These are phyloP conservation scores for Ascochyta viciae-villosae DNA, from an alignment of 2,329 filamentous ascomycete genomes.

Conservation along the genomic window DNA sequence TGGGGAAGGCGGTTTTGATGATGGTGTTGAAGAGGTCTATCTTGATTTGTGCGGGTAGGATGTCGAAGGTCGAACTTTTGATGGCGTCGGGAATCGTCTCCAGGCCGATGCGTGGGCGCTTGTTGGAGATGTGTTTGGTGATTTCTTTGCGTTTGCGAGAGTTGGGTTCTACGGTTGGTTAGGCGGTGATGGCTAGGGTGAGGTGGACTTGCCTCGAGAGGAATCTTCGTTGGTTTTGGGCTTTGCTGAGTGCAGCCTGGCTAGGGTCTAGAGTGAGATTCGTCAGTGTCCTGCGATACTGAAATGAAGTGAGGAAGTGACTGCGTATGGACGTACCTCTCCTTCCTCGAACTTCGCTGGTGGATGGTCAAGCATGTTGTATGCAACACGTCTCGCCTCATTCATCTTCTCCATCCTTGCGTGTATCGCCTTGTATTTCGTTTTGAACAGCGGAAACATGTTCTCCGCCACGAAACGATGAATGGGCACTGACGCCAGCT, in stretches of 20 bases:
- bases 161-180: neutral
- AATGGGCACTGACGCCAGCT: slow-evolving; percentile 29
- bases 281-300: neutral
- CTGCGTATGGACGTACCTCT: slow-evolving; percentile 26
- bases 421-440: slow-evolving; percentile 35
- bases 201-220: slow-evolving; percentile 10
- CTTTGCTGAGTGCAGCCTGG: slow-evolving; percentile 18
- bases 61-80: slow-evolving; percentile 33
- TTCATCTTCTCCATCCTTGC: slow-evolving; percentile 33
- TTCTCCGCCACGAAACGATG: slow-evolving; percentile 31
- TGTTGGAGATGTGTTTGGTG: slow-evolving; percentile 34
- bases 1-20: slow-evolving; percentile 34
- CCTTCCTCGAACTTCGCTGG: slow-evolving; percentile 25
- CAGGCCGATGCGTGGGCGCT: slow-evolving; percentile 31
- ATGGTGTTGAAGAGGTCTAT: slow-evolving; percentile 39
- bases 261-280: slow-evolving; percentile 21
- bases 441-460: slow-evolving; percentile 32
- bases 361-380: slow-evolving; percentile 23
- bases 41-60: slow-evolving; percentile 33
- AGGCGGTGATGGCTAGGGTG: neutral
- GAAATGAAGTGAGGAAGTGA: too few species aligned
- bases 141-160: slow-evolving; percentile 18
- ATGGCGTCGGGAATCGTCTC: slow-evolving; percentile 28
- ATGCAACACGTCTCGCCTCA: slow-evolving; percentile 29
- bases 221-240: slow-evolving; percentile 2